Evolutionary conservation across 192 early-diverging fungal species (phyloP).

Genomic region (Coemansia sp.): DNA sequence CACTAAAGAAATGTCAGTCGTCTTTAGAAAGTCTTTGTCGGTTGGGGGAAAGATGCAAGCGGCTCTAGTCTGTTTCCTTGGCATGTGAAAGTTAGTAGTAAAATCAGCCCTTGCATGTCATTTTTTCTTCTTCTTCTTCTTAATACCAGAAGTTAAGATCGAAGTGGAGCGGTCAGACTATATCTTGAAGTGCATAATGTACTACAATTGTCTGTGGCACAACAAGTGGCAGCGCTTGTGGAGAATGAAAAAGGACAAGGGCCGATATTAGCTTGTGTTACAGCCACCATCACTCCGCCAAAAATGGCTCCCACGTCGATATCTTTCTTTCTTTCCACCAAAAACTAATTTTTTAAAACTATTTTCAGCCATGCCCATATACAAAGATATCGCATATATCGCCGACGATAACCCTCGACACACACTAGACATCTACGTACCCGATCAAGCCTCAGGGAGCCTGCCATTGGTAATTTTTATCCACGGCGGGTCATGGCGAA

Average conservation of each 20-base stretch:
- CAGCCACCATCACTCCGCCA: too few relatives aligned
- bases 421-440: conserved; percentile 66
- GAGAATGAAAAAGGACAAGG: too few relatives aligned
- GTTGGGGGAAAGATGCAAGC: not conserved
- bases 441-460: conserved; percentile 11
- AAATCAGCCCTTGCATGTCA: not conserved
- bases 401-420: conserved; percentile 37
- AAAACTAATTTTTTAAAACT: not conserved
- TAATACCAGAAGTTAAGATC: not conserved
- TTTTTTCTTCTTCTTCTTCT: not conserved
- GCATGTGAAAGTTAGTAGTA: not conserved
- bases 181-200: not conserved
- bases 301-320: not conserved
- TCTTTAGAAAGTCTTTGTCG: not conserved
- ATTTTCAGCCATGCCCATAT: conserved; percentile 7
- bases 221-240: not conserved
- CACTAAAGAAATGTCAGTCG: not conserved
- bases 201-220: not conserved
- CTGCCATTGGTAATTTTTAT: conserved; percentile 70
- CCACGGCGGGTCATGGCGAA: conserved; percentile 88
- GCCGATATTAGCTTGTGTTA: not conserved
- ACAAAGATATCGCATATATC: conserved; percentile 40
- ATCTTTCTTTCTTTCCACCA: not conserved
- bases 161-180: not conserved
- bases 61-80: not conserved